Percentiles rank a stretch among this genome's conserved stretches.
phyloP scores from a whole-genome alignment of 495 filamentous ascomycete genomes.

The Poronia punctata region DNA sequence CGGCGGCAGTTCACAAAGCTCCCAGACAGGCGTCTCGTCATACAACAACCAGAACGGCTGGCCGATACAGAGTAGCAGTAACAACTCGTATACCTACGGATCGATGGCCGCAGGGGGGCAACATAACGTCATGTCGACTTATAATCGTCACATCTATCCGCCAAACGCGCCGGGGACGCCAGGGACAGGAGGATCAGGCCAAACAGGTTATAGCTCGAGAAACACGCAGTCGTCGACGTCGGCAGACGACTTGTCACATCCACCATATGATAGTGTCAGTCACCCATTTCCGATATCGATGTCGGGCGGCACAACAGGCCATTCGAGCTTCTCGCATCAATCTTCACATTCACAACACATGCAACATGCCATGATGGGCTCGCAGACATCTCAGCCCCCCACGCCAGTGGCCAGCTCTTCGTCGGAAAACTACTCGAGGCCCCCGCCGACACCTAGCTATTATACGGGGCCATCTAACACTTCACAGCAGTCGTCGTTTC shows the following conservation, averaged over 20 bases:
- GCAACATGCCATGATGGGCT: conserved; percentile 20
- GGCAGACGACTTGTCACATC: conserved; percentile 17
- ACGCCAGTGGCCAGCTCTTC: conserved; percentile 54
- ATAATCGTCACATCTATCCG: conserved; percentile 47
- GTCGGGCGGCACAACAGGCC: conserved; percentile 15
- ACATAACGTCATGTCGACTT: conserved; percentile 22
- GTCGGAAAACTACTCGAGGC: conserved; percentile 58
- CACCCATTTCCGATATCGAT: conserved; percentile 29
- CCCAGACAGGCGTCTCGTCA: conserved; percentile 39
- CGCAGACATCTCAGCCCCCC: conserved; percentile 45
- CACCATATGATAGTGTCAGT: conserved; percentile 27
- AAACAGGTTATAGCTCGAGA: conserved; percentile 25
- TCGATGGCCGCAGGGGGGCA: conserved; percentile 35
- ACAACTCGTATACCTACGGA: conserved; percentile 40
- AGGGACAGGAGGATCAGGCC: conserved; percentile 5
- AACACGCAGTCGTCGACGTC: conserved; percentile 27
- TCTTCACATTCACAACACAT: conserved; percentile 14
- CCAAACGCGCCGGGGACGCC: conserved; percentile 32
- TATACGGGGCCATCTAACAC: conserved; percentile 51
- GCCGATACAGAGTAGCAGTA: conserved; percentile 51
- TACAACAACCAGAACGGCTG: conserved; percentile 42
- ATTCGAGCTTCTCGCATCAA: conserved; percentile 23
- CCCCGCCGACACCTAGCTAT: conserved; percentile 52
- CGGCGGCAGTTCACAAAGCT: conserved; percentile 45
- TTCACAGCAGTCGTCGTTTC: conserved; percentile 53